Base-by-base conservation (phyloP, 495 filamentous ascomycete genomes). In the Elasticomyces elasticus region DNA sequence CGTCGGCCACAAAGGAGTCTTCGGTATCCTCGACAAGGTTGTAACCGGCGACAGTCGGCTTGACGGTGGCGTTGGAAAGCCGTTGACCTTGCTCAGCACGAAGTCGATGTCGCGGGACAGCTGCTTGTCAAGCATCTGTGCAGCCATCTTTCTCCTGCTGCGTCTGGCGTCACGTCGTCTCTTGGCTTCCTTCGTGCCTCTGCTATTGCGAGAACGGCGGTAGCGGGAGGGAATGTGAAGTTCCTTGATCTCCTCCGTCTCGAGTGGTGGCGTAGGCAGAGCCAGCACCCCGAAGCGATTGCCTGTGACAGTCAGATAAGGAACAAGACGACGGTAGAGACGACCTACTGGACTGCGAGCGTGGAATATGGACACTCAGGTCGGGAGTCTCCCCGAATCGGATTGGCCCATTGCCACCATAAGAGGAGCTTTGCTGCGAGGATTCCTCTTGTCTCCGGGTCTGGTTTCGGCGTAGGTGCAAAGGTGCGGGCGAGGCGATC, bases 231-330 rank as follows among this genome's bases (percentile, higher is more conserved):
- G 23, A 5, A 31, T 15, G 24, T 30, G 40, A 23, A 22, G 19
- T 10, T 58, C 49, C 27, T 40, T 45, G 15, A 15, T 17, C 0
- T 37, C 26, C 12, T 24, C 11, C 1, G 30, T 26, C 25, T 13
- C n/a, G 1, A 24, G 17, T 15, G 22, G 20, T 27, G 48, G 33
- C 12, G 47, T 11, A 1, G 20, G 27, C 3, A 37, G 6, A 20
- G 19, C 26, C n/a, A 60, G 53, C 22, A 56, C 41, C 4, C 41
- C 47, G 54, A 56, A 61, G 22, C 58, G 58, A 24, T 61, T 61
- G 31, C 20, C 58, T 61, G 46, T 15, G n/a, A 3, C 40, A 25
- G 33, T 56, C 41, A 58, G 48, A 13, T 19, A 7, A 45, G 42
- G 2, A 9, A 5, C 42, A 3, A 5, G 3, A 30, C 27, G 12